Evolutionary conservation across 228 moss, liverwort and hornwort genomes (phyloP).

Genomic region (Sphagnum fallax): DNA sequence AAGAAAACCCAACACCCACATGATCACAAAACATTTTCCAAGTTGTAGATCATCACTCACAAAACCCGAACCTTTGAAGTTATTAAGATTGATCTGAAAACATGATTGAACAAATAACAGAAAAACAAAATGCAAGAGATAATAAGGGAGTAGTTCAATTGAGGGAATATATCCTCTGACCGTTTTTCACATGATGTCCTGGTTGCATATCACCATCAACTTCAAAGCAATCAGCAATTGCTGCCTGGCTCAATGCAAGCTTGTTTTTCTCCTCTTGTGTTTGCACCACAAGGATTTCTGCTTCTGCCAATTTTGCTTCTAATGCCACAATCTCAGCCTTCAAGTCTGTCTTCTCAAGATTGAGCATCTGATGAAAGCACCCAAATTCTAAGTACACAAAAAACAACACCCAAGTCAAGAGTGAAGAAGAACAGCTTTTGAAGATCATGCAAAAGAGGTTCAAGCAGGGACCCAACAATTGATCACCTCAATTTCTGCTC

Average conservation of each 20-base stretch:
- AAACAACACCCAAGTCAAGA: background rate
- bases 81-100: too few species aligned
- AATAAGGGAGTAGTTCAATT: too few species aligned
- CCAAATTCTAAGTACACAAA: background rate
- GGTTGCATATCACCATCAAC: background rate
- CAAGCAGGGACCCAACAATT: background rate
- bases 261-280: background rate
- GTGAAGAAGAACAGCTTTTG: background rate
- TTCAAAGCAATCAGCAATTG: constrained; percentile 4
- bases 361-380: background rate
- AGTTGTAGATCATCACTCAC: too few species aligned
- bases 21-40: too few species aligned
- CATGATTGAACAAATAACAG: too few species aligned
- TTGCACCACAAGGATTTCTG: background rate
- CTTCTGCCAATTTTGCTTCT: constrained; percentile 2
- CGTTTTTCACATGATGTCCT: too few species aligned
- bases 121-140: too few species aligned
- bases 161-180: too few species aligned
- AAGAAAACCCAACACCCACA: too few species aligned
- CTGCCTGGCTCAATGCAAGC: constrained; percentile 2
- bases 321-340: background rate
- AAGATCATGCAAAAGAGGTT: background rate
- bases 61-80: too few species aligned
- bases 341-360: constrained; percentile 1
- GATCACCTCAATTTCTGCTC: constrained; percentile 1